These are phyloP conservation scores for Phoma sp. DNA, from an alignment of 2,329 filamentous ascomycete genomes.

Conservation along the genomic window DNA sequence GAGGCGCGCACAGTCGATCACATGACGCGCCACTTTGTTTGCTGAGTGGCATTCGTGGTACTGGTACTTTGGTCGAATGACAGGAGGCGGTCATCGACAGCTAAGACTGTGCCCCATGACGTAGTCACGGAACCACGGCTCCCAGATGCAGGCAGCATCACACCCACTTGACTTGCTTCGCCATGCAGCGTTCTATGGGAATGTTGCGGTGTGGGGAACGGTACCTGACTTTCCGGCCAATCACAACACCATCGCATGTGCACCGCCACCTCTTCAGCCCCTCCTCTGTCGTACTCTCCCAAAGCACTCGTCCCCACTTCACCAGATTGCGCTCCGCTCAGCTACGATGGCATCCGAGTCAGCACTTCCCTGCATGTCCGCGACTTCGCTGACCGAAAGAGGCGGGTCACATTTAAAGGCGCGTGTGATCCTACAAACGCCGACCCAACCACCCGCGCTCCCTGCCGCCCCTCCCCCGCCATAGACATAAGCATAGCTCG, in stretches of 20 bases:
- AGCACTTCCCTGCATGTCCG: slow-evolving; percentile 8
- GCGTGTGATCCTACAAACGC: slow-evolving; percentile 31
- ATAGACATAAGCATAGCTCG: slow-evolving; percentile 22
- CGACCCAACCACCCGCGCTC: slow-evolving; percentile 20
- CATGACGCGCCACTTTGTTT: too few relatives aligned
- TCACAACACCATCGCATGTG: not conserved
- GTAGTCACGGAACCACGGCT: not conserved
- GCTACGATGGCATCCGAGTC: slow-evolving; percentile 24
- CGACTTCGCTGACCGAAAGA: slow-evolving; percentile 17
- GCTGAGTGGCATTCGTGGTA: too few relatives aligned
- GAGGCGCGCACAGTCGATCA: too few relatives aligned
- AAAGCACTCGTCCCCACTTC: slow-evolving; percentile 3
- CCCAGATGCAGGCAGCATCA: not conserved
- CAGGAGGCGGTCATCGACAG: too few relatives aligned
- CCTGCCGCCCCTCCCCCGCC: slow-evolving; percentile 28
- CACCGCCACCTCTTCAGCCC: slow-evolving; percentile 12
- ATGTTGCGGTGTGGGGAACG: not conserved
- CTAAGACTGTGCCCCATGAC: not conserved
- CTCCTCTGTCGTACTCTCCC: slow-evolving; percentile 6
- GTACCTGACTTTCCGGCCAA: not conserved
- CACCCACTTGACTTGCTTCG: not conserved
- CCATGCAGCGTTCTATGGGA: not conserved
- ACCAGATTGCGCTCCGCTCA: slow-evolving; percentile 22
- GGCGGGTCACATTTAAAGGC: slow-evolving; percentile 23
- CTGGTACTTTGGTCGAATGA: too few relatives aligned